Conservation (phyloP, 495 filamentous ascomycete species). For the Paragyromitra xinjiangensis region DNA sequence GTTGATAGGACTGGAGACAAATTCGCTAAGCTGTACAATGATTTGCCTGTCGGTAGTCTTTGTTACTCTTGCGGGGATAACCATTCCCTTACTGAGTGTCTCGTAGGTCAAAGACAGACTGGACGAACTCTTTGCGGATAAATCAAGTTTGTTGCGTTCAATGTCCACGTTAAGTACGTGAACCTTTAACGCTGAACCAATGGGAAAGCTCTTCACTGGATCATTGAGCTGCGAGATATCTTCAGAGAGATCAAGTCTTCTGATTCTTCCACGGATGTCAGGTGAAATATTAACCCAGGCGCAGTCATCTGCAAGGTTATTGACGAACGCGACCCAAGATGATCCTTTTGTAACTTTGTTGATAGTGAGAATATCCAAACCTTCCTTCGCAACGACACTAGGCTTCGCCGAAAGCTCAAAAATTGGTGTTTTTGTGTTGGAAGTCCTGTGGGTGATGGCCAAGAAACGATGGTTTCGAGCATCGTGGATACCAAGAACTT, state of each 20-base stretch:
- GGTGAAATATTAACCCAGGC: constrained; percentile 91
- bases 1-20: constrained; percentile 75
- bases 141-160: constrained; percentile 78
- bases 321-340: constrained; percentile 81
- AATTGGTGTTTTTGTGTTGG: constrained; percentile 73
- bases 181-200: constrained; percentile 83
- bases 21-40: constrained; percentile 83
- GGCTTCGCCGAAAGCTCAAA: constrained; percentile 90
- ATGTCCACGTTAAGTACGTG: constrained; percentile 78
- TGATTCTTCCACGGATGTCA: constrained; percentile 85
- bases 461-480: constrained; percentile 89
- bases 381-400: constrained; percentile 66
- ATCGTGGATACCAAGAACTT: constrained; percentile 87
- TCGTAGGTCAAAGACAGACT: constrained; percentile 69
- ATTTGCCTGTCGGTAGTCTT: constrained; percentile 84
- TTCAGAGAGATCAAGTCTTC: constrained; percentile 81
- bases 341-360: constrained; percentile 77
- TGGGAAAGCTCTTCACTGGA: constrained; percentile 81
- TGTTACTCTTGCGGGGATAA: constrained; percentile 82
- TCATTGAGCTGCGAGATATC: constrained; percentile 79
- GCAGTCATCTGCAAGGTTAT: constrained; percentile 78
- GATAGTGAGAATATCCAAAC: constrained; percentile 66
- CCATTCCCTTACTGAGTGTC: constrained; percentile 76
- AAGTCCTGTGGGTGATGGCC: constrained; percentile 79
- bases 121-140: constrained; percentile 73